Conservation (phyloP, 306 rosid genomes). For the Benincasa hispida region DNA sequence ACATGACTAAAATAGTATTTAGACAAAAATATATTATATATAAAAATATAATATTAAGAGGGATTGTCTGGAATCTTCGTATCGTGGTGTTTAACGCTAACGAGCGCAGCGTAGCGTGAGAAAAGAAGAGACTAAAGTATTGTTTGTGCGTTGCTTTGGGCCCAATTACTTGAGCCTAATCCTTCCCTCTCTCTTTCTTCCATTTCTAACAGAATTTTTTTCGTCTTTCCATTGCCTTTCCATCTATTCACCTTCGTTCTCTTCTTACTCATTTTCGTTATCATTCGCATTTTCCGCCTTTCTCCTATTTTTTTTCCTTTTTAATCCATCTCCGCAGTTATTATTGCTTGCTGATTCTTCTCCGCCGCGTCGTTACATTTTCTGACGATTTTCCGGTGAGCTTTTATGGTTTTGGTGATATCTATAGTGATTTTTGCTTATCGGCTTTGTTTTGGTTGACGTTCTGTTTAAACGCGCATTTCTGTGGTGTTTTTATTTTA, state of each 20-base stretch:
- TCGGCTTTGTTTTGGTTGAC: neutral
- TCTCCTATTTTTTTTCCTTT: neutral
- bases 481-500: neutral
- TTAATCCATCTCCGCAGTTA: neutral
- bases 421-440: neutral
- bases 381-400: constrained; percentile 2
- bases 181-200: neutral
- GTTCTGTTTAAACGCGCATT: neutral
- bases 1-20: too few species aligned
- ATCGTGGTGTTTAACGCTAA: neutral
- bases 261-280: neutral
- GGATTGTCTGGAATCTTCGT: neutral
- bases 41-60: too few species aligned
- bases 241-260: neutral
- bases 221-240: neutral
- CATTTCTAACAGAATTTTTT: neutral
- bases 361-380: neutral
- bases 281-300: neutral
- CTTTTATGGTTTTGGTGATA: neutral
- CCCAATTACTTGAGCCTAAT: neutral
- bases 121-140: neutral
- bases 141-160: neutral
- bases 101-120: neutral
- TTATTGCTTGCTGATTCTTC: neutral
- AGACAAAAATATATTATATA: too few species aligned